A percentile compares a stretch with the other conserved stretches of the same genome.
These are phyloP conservation scores for Ophiobolus disseminans DNA, from an alignment of 2,329 filamentous ascomycete genomes.

Conservation along the genomic window DNA sequence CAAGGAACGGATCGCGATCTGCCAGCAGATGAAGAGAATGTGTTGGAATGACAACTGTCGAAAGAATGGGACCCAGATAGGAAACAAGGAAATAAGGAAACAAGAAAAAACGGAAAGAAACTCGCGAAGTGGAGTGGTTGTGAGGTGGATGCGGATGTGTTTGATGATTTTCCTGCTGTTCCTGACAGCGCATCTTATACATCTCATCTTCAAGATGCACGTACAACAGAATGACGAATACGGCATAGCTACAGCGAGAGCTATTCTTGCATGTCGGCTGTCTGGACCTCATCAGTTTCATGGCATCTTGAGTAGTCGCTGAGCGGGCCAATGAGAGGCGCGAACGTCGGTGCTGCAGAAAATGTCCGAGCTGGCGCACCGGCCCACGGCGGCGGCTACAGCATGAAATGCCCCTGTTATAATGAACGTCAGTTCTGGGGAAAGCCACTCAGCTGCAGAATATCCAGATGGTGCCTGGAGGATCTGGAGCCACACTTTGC, in stretches of 20 bases:
- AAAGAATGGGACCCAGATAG: slow-evolving; percentile 34
- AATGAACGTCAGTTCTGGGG: slow-evolving; percentile 29
- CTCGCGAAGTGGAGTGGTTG: slow-evolving; percentile 34
- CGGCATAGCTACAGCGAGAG: slow-evolving; percentile 28
- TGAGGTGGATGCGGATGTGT: slow-evolving; percentile 43
- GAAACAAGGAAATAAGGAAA: slow-evolving; percentile 46
- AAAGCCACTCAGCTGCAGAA: slow-evolving; percentile 36
- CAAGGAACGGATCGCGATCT: slow-evolving; percentile 43
- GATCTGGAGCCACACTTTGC: slow-evolving; percentile 30
- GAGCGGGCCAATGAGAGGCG: slow-evolving; percentile 41
- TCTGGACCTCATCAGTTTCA: slow-evolving; percentile 46
- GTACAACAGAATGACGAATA: slow-evolving; percentile 29
- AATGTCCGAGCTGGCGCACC: slow-evolving; percentile 46
- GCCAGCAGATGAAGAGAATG: slow-evolving; percentile 46
- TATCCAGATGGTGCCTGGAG: slow-evolving; percentile 23
- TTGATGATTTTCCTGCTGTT: slow-evolving; percentile 35
- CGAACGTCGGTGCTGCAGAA: slow-evolving; percentile 37
- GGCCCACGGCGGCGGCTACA: slow-evolving; percentile 46
- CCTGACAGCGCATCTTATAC: slow-evolving; percentile 38
- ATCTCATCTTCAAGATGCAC: slow-evolving; percentile 14
- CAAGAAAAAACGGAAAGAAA: slow-evolving; percentile 43
- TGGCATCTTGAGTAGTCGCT: slow-evolving; percentile 49
- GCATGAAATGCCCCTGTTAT: slow-evolving; percentile 30
- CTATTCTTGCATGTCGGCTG: slow-evolving; percentile 45
- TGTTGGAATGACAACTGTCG: slow-evolving; percentile 17